phyloP scores from a whole-genome alignment of 1,139 yeast species.

The Hyphopichia wangnamkhiaoensis region DNA sequence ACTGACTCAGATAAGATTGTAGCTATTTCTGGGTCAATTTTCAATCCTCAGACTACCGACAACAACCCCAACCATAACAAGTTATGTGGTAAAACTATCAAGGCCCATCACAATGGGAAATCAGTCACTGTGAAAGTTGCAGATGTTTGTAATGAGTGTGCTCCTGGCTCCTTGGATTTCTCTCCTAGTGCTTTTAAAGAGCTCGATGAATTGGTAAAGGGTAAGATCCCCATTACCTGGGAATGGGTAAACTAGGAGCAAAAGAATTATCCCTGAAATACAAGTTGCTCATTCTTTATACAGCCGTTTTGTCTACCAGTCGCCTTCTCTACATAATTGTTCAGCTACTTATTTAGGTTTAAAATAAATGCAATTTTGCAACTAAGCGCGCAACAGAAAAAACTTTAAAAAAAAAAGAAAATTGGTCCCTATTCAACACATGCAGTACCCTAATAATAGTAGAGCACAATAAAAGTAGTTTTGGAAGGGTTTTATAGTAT shows the following conservation, averaged over 20 bases:
- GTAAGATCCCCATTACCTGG: constrained; percentile 47
- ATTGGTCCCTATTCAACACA: too few relatives aligned
- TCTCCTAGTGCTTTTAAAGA: constrained; percentile 44
- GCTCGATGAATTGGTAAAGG: constrained; percentile 40
- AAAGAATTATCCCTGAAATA: too few relatives aligned
- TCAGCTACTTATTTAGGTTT: too few relatives aligned
- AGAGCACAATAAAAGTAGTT: too few relatives aligned
- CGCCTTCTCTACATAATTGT: too few relatives aligned
- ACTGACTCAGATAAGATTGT: constrained; percentile 50
- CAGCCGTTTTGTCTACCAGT: too few relatives aligned
- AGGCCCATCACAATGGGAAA: constrained; percentile 39
- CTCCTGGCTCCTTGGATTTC: constrained; percentile 40
- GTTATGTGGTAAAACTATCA: constrained; percentile 44
- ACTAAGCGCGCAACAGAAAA: too few relatives aligned
- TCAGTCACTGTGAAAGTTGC: constrained; percentile 47
- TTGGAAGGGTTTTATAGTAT: too few relatives aligned
- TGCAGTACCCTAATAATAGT: too few relatives aligned
- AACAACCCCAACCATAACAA: constrained; percentile 45
- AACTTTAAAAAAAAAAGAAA: too few relatives aligned
- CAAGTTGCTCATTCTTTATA: too few relatives aligned
- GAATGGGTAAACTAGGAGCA: constrained; percentile 25
- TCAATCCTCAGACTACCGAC: constrained; percentile 29
- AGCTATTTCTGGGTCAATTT: constrained; percentile 40
- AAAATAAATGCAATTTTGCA: too few relatives aligned
- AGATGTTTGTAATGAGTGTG: constrained; percentile 46